Conservation (phyloP, 768 basidiomycete genomes). For the Phlebiopsis flavidoalba region DNA sequence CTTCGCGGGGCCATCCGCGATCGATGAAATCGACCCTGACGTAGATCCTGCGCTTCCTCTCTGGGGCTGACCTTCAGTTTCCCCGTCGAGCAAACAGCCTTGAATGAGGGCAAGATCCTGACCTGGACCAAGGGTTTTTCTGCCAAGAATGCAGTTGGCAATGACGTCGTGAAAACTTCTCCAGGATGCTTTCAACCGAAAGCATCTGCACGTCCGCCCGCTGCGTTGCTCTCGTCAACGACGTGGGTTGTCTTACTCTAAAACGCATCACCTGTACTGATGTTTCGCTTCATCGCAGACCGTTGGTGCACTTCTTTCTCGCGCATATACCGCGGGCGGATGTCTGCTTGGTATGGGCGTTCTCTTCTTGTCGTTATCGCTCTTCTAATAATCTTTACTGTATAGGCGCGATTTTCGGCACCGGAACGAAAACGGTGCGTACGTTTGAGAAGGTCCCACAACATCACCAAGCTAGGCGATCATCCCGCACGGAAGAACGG, state of each 20-base stretch:
- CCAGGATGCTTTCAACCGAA: slow-evolving; percentile 88
- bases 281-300: slow-evolving; percentile 47
- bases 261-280: neutral
- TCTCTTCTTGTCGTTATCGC: neutral
- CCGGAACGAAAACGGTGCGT: slow-evolving; percentile 98
- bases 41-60: slow-evolving; percentile 45
- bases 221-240: slow-evolving; percentile 91
- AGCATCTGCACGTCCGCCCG: slow-evolving; percentile 84
- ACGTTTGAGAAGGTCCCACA: slow-evolving; percentile 83
- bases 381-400: neutral
- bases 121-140: slow-evolving; percentile 96
- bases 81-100: slow-evolving; percentile 94
- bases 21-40: slow-evolving; percentile 30
- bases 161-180: slow-evolving; percentile 87
- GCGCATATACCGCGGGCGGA: slow-evolving; percentile 90
- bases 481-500: slow-evolving; percentile 52
- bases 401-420: slow-evolving; percentile 84
- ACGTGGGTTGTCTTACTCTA: slow-evolving; percentile 46
- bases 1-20: slow-evolving; percentile 14
- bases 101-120: slow-evolving; percentile 84
- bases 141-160: slow-evolving; percentile 85
- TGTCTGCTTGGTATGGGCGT: slow-evolving; percentile 56
- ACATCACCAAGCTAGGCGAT: slow-evolving; percentile 79
- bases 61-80: slow-evolving; percentile 96
- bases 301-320: slow-evolving; percentile 89